phyloP scores from a whole-genome alignment of 1,284 basidiomycete genomes.

The Termitomyces sp. region DNA sequence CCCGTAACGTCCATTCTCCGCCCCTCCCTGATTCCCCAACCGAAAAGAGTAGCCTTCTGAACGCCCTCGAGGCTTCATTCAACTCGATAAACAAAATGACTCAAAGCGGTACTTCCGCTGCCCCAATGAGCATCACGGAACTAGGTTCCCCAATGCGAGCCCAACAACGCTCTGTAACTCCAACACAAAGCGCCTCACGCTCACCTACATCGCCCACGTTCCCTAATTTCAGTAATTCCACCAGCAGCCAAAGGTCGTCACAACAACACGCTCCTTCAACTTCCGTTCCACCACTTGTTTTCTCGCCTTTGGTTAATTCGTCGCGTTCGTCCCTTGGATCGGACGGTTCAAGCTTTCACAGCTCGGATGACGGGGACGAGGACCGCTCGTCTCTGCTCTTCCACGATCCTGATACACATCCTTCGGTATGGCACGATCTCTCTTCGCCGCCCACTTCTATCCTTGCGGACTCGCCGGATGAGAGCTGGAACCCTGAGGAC shows the following conservation, averaged over 20 bases:
- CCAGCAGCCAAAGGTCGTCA: slow-evolving; percentile 41
- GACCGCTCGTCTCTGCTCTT: slow-evolving; percentile 51
- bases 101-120: slow-evolving; percentile 35
- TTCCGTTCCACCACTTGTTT: slow-evolving; percentile 49
- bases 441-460: slow-evolving; percentile 41
- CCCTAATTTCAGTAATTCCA: slow-evolving; percentile 32
- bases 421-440: slow-evolving; percentile 59
- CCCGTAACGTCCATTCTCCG: slow-evolving; percentile 49
- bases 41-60: slow-evolving; percentile 27
- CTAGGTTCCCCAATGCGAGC: slow-evolving; percentile 44
- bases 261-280: slow-evolving; percentile 47
- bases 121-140: slow-evolving; percentile 49
- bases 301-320: slow-evolving; percentile 65
- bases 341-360: slow-evolving; percentile 77
- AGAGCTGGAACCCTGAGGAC: slow-evolving; percentile 58
- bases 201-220: slow-evolving; percentile 52
- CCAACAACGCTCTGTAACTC: slow-evolving; percentile 55
- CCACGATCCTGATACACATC: slow-evolving; percentile 39
- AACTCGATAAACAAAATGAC: slow-evolving; percentile 14
- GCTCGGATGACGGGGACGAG: slow-evolving; percentile 60
- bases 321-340: slow-evolving; percentile 76
- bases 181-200: slow-evolving; percentile 47
- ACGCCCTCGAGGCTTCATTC: slow-evolving; percentile 16
- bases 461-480: slow-evolving; percentile 44
- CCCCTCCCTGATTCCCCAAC: slow-evolving; percentile 55